A percentile compares a stretch with the other conserved stretches of the same genome.
Conservation (phyloP, 2,329 filamentous ascomycete genomes). For the Xenoacremonium recifei region DNA sequence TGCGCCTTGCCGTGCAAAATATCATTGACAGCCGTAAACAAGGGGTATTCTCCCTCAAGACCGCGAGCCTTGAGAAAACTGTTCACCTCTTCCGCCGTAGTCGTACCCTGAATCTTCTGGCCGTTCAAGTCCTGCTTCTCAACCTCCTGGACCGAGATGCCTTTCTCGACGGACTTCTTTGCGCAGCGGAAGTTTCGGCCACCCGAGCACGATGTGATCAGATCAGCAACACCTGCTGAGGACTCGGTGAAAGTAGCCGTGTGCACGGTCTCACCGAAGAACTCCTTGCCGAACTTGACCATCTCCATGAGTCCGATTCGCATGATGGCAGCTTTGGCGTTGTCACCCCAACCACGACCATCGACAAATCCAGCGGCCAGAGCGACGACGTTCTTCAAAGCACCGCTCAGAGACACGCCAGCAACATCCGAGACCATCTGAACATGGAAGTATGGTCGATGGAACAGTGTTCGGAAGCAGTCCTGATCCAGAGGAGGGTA, state of each 20-base stretch:
- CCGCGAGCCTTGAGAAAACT: constrained; percentile 78
- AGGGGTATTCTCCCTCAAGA: constrained; percentile 78
- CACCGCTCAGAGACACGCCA: constrained; percentile 89
- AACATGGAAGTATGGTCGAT: constrained; percentile 96
- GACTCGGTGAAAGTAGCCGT: constrained; percentile 94
- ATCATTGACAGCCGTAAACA: constrained; percentile 85
- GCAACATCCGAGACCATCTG: constrained; percentile 94
- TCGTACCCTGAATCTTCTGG: constrained; percentile 93
- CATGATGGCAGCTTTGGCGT: constrained; percentile 98
- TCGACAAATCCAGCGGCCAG: constrained; percentile 93
- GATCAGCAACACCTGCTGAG: constrained; percentile 88
- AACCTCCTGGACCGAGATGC: constrained; percentile 79
- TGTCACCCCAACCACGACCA: constrained; percentile 95
- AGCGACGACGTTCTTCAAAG: constrained; percentile 95
- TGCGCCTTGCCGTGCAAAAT: constrained; percentile 75
- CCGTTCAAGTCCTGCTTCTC: constrained; percentile 90
- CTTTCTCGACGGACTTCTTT: constrained; percentile 79
- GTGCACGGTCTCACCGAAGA: constrained; percentile 81
- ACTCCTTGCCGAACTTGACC: constrained; percentile 91
- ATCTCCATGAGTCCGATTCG: constrained; percentile 93
- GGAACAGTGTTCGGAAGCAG: constrained; percentile 83
- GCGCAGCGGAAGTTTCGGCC: constrained; percentile 95
- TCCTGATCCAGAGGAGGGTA: constrained; percentile 86
- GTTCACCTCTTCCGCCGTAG: constrained; percentile 89
- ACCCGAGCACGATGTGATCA: constrained; percentile 91